phyloP scores from a whole-genome alignment of 169 alveolate species.

The Plasmodium berghei region DNA sequence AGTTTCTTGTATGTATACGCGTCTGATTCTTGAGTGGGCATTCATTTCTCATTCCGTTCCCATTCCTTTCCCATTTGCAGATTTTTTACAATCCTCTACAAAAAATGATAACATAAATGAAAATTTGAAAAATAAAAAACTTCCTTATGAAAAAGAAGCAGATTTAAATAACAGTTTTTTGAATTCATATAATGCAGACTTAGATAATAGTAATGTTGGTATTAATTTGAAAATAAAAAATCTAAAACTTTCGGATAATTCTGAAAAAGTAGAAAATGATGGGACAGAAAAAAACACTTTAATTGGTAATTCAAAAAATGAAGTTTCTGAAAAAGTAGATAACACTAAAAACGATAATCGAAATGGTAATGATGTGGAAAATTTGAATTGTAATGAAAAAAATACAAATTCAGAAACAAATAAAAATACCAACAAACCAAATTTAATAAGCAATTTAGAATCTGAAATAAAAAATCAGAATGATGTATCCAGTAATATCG shows the following conservation, averaged over 20 bases:
- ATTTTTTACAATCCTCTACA: slow-evolving; percentile 34
- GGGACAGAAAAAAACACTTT: neutral
- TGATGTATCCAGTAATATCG: neutral
- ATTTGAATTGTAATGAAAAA: neutral
- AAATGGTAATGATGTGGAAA: neutral
- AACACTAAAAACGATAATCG: neutral
- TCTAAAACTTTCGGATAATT: slow-evolving; percentile 9
- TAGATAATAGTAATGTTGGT: slow-evolving; percentile 65
- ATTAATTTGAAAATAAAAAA: slow-evolving; percentile 61
- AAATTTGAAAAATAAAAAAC: slow-evolving; percentile 44
- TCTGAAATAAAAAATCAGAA: no score
- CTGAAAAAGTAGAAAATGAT: slow-evolving; percentile 1
- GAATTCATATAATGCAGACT: slow-evolving; percentile 44
- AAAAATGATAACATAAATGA: slow-evolving; percentile 45
- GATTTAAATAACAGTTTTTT: slow-evolving; percentile 51
- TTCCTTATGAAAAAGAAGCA: neutral
- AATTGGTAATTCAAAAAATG: slow-evolving; percentile 1
- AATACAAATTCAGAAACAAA: neutral
- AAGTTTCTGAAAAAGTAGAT: neutral
- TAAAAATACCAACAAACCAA: neutral
- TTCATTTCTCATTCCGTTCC: neutral
- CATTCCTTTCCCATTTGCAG: neutral
- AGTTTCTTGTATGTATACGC: neutral
- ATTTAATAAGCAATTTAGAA: no score
- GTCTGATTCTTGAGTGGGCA: neutral